These are phyloP conservation scores for Emmonsiellopsis sp. DNA, from an alignment of 2,329 filamentous ascomycete species.

Conservation along the genomic window DNA sequence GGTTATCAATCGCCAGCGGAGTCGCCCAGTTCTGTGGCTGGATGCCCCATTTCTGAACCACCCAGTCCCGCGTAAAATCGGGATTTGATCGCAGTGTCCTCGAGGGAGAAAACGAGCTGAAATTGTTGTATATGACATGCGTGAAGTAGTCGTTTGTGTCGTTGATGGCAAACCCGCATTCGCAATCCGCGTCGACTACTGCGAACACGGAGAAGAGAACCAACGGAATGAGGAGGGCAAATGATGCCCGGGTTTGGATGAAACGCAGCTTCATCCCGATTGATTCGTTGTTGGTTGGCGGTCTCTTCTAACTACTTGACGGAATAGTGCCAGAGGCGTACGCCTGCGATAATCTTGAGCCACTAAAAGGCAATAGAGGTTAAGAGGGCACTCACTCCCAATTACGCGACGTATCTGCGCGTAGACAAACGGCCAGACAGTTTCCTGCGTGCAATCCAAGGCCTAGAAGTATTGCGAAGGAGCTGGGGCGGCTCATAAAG, in stretches of 20 bases:
- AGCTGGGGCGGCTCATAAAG: no score
- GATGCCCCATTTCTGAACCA: slow-evolving; percentile 19
- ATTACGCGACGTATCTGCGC: no score
- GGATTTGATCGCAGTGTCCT: slow-evolving; percentile 12
- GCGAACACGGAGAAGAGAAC: not conserved
- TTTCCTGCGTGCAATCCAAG: no score
- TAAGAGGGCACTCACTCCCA: no score
- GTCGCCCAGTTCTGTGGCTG: slow-evolving; percentile 14
- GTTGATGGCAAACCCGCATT: slow-evolving; percentile 12
- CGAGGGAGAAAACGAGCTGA: slow-evolving; percentile 12
- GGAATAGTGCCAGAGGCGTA: no score
- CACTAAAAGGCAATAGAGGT: no score
- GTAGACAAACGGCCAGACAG: no score
- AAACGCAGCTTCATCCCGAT: no score
- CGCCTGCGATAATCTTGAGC: no score
- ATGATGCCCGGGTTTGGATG: not conserved
- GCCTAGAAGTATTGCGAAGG: no score
- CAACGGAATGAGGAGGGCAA: not conserved
- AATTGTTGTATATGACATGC: slow-evolving; percentile 18
- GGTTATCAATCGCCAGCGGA: slow-evolving; percentile 16
- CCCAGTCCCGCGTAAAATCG: slow-evolving; percentile 17
- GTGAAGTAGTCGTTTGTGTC: slow-evolving; percentile 17
- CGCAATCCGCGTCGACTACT: slow-evolving; percentile 8
- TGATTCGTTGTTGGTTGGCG: no score
- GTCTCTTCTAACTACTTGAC: no score